Percentiles rank a stretch among this genome's conserved stretches.
These are phyloP conservation scores for Mytilinidion resinicola DNA, from an alignment of 495 filamentous ascomycete species.

Conservation along the genomic window DNA sequence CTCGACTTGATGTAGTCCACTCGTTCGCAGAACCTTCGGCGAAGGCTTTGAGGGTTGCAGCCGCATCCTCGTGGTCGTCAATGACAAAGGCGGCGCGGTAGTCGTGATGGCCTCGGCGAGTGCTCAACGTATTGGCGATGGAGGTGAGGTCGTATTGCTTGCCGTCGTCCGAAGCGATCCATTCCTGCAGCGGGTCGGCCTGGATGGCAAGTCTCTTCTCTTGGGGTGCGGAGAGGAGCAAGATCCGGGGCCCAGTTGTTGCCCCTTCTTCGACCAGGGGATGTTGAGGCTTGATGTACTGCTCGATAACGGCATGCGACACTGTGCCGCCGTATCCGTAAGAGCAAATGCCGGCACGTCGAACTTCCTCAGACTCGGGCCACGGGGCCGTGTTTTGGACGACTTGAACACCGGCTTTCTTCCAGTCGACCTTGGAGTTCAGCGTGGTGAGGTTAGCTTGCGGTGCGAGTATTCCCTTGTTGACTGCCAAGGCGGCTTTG, in stretches of 20 bases:
- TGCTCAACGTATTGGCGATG: constrained; percentile 29
- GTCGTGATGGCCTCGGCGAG: constrained; percentile 30
- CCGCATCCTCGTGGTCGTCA: constrained; percentile 23
- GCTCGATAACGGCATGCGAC: constrained; percentile 40
- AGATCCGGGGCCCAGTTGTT: constrained; percentile 1
- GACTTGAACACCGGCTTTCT: constrained; percentile 19
- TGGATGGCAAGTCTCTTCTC: constrained; percentile 32
- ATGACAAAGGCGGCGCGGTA: constrained; percentile 29
- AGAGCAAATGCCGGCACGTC: constrained; percentile 39
- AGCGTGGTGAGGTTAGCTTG: constrained; percentile 33
- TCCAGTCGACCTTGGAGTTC: constrained; percentile 36
- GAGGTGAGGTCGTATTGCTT: constrained; percentile 9
- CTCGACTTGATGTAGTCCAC: constrained; percentile 25
- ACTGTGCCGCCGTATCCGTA: constrained; percentile 44
- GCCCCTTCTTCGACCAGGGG: neutral
- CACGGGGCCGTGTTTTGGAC: constrained; percentile 19
- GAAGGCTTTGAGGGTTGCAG: constrained; percentile 14
- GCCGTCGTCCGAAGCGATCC: constrained; percentile 14
- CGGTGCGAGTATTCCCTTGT: constrained; percentile 34
- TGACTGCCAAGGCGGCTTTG: constrained; percentile 35
- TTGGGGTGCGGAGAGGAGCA: constrained; percentile 35
- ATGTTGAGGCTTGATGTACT: neutral
- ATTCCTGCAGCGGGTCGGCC: constrained; percentile 11
- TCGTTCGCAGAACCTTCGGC: constrained; percentile 17
- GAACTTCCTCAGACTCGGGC: constrained; percentile 6